phyloP scores from a whole-genome alignment of 805 yeast genomes.

The Candida koratica region DNA sequence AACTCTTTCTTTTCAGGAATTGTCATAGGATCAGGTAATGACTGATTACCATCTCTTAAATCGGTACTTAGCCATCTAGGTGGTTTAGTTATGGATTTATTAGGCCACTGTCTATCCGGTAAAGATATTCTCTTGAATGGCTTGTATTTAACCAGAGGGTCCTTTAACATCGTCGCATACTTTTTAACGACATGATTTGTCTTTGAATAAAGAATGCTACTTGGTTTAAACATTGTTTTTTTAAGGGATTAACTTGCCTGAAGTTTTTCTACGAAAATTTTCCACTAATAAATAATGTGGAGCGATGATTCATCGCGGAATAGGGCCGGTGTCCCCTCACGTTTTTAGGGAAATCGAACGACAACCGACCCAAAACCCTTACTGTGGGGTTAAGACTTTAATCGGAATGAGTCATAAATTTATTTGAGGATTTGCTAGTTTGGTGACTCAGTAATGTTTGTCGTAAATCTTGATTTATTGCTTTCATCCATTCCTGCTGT shows the following conservation, averaged over 20 bases:
- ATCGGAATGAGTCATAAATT: too few species aligned
- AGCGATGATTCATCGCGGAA: conserved; percentile 10
- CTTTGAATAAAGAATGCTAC: conserved; percentile 12
- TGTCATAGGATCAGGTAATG: conserved; percentile 80
- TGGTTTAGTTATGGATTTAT: conserved; percentile 58
- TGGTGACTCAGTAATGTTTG: too few species aligned
- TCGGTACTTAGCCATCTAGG: conserved; percentile 82
- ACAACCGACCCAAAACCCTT: too few species aligned
- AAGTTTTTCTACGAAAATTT: conserved; percentile 6
- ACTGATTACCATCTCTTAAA: conserved; percentile 77
- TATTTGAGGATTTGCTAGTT: too few species aligned
- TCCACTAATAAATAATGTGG: conserved; percentile 9
- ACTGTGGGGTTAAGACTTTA: too few species aligned
- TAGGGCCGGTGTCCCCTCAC: conserved; percentile 6
- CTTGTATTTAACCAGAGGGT: conserved; percentile 62
- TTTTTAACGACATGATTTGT: conserved; percentile 11
- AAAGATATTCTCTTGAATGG: conserved; percentile 53
- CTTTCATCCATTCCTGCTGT: too few species aligned
- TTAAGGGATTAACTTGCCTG: not conserved
- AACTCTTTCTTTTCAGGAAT: conserved; percentile 70
- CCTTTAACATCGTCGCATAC: conserved; percentile 51
- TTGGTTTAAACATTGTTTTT: conserved; percentile 13
- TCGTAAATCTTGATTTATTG: too few species aligned
- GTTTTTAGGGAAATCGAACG: too few species aligned
- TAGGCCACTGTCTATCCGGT: conserved; percentile 70